These are phyloP conservation scores for Xylariaceae sp. DNA, from an alignment of 2,329 filamentous ascomycete species.

Conservation along the genomic window DNA sequence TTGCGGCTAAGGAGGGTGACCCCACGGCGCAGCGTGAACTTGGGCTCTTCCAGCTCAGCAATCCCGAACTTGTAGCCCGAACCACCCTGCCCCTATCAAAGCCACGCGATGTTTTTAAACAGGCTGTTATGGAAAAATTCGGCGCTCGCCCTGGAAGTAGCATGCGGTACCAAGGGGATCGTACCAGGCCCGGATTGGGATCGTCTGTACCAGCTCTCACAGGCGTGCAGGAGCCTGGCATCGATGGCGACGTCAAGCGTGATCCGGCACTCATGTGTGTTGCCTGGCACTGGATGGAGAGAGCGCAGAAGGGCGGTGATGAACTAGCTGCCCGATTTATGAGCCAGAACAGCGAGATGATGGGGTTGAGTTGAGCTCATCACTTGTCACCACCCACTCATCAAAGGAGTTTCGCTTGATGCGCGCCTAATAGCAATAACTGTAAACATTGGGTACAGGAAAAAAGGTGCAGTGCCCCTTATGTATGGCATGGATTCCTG, in stretches of 20 bases:
- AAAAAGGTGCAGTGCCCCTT: conserved; percentile 21
- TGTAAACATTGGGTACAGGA: conserved; percentile 21
- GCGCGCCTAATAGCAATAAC: neutral
- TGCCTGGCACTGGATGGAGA: conserved; percentile 96
- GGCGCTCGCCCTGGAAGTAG: conserved; percentile 48
- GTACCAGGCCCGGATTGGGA: conserved; percentile 38
- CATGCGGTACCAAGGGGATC: conserved; percentile 40
- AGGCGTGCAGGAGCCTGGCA: conserved; percentile 40
- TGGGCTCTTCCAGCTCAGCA: conserved; percentile 89
- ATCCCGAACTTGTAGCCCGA: conserved; percentile 82
- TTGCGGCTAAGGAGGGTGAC: conserved; percentile 91
- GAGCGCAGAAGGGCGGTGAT: conserved; percentile 85
- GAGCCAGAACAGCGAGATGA: conserved; percentile 62
- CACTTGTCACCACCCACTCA: neutral
- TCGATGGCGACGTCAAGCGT: conserved; percentile 63
- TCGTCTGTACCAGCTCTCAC: conserved; percentile 32
- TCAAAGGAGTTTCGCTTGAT: neutral
- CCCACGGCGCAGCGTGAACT: conserved; percentile 90
- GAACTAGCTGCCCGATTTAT: conserved; percentile 82
- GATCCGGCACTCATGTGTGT: conserved; percentile 92
- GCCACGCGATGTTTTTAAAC: conserved; percentile 88
- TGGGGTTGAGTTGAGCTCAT: conserved; percentile 31
- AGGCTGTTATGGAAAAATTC: conserved; percentile 78
- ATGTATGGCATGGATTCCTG: conserved; percentile 19
- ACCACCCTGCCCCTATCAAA: conserved; percentile 84